Percentiles rank a stretch among this genome's conserved stretches.
Conservation (phyloP, 805 yeast species). For the Barnettozyma botsteinii region DNA sequence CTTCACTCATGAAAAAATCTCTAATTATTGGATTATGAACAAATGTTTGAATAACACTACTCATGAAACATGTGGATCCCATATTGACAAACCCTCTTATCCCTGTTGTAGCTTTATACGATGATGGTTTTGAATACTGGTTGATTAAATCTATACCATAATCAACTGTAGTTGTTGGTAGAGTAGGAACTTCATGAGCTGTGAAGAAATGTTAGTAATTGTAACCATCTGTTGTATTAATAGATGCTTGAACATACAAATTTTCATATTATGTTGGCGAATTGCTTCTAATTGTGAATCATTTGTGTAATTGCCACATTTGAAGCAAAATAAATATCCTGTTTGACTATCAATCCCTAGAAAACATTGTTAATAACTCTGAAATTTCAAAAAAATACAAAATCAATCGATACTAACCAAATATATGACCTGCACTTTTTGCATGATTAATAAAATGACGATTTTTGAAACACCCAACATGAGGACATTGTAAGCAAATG, state of each 20-base stretch:
- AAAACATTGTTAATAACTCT: background rate
- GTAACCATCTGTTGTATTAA: too few species aligned
- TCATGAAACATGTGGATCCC: constrained; percentile 98
- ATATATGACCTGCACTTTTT: constrained; percentile 41
- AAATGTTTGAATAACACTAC: constrained; percentile 82
- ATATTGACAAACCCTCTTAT: constrained; percentile 83
- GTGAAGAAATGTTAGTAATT: background rate
- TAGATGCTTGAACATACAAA: constrained; percentile 2
- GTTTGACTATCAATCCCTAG: constrained; percentile 52
- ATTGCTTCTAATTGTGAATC: constrained; percentile 53
- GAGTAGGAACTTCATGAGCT: background rate
- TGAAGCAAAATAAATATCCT: constrained; percentile 72
- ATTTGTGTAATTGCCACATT: constrained; percentile 67
- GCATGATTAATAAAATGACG: constrained; percentile 45
- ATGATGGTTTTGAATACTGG: constrained; percentile 28
- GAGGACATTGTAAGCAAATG: constrained; percentile 75
- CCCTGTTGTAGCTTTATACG: constrained; percentile 61
- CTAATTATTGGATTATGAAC: constrained; percentile 87
- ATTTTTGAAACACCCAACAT: constrained; percentile 59
- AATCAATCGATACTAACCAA: constrained; percentile 33
- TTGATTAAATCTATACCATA: constrained; percentile 26
- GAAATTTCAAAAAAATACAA: background rate
- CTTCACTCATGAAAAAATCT: constrained; percentile 68
- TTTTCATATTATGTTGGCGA: constrained; percentile 25
- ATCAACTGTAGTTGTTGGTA: constrained; percentile 9